These are phyloP conservation scores for Helenozyma baotianmanensis DNA, from an alignment of 805 yeast species.

Conservation along the genomic window DNA sequence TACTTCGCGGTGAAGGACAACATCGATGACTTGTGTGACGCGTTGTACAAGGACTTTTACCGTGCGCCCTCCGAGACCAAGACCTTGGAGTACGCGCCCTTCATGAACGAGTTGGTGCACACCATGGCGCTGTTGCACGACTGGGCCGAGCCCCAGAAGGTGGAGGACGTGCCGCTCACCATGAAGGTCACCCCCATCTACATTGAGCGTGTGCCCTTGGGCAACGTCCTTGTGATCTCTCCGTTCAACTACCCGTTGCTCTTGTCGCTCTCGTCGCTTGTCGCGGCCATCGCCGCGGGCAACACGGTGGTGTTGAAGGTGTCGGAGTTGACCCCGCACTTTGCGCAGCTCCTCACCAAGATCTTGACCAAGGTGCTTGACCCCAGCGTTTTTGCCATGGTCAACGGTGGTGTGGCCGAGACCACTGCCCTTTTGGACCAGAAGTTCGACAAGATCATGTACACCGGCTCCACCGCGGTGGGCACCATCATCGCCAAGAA, in stretches of 20 bases:
- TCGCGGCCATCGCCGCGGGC: slow-evolving; percentile 83
- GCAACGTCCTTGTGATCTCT: slow-evolving; percentile 66
- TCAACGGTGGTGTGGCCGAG: slow-evolving; percentile 70
- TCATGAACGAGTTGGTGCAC: slow-evolving; percentile 52
- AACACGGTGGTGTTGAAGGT: slow-evolving; percentile 76
- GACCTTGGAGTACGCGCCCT: slow-evolving; percentile 50
- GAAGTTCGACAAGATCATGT: slow-evolving; percentile 76
- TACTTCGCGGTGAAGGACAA: slow-evolving; percentile 62
- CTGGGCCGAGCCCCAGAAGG: slow-evolving; percentile 55
- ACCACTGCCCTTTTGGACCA: slow-evolving; percentile 46
- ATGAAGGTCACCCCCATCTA: slow-evolving; percentile 18
- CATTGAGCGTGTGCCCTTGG: slow-evolving; percentile 38
- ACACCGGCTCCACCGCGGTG: slow-evolving; percentile 76
- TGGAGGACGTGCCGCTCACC: slow-evolving; percentile 32
- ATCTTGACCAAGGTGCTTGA: slow-evolving; percentile 52
- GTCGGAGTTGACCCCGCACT: slow-evolving; percentile 64
- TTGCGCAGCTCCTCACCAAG: slow-evolving; percentile 52
- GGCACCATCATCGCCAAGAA: slow-evolving; percentile 73
- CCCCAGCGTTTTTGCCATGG: slow-evolving; percentile 52
- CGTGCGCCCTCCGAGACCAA: slow-evolving; percentile 60
- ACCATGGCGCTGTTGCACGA: slow-evolving; percentile 54
- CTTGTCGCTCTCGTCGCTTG: slow-evolving; percentile 59
- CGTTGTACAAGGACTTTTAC: slow-evolving; percentile 64
- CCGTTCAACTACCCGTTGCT: slow-evolving; percentile 81
- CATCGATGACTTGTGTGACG: slow-evolving; percentile 48